phyloP scores from a whole-genome alignment of 1,284 basidiomycete species.

The Ceratobasidium sp. region DNA sequence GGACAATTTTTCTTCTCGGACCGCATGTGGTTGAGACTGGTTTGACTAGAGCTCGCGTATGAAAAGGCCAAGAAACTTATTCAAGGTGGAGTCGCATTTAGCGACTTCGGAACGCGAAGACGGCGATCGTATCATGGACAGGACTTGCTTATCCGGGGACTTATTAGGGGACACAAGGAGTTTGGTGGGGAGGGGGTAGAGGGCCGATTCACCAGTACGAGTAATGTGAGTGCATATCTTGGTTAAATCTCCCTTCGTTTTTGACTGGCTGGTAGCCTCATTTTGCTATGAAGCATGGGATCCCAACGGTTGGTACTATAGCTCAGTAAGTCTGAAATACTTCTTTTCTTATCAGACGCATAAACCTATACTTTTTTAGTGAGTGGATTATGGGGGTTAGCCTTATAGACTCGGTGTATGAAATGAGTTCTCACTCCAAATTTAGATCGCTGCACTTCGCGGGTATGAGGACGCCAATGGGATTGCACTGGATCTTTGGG shows the following conservation, averaged over 20 bases:
- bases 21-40: constrained; percentile 57
- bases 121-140: constrained; percentile 86
- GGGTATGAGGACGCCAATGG: constrained; percentile 85
- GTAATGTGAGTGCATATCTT: constrained; percentile 72
- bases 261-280: constrained; percentile 68
- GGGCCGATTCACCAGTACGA: constrained; percentile 85
- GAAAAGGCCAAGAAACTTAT: constrained; percentile 78
- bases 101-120: constrained; percentile 94
- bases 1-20: neutral
- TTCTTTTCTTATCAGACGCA: constrained; percentile 25
- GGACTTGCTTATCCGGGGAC: constrained; percentile 78
- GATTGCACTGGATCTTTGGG: constrained; percentile 85
- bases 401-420: constrained; percentile 25
- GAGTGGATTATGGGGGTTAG: constrained; percentile 96
- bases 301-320: constrained; percentile 84
- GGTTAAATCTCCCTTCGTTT: neutral
- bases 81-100: constrained; percentile 79
- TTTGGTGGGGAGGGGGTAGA: constrained; percentile 57
- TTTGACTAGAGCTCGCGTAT: constrained; percentile 68
- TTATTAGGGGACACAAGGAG: constrained; percentile 75
- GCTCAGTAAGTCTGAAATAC: constrained; percentile 83
- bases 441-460: constrained; percentile 79
- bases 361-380: constrained; percentile 58
- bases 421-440: neutral
- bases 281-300: constrained; percentile 79